phyloP scores from a whole-genome alignment of 2,329 filamentous ascomycete genomes.

The Drechslera avenae region DNA sequence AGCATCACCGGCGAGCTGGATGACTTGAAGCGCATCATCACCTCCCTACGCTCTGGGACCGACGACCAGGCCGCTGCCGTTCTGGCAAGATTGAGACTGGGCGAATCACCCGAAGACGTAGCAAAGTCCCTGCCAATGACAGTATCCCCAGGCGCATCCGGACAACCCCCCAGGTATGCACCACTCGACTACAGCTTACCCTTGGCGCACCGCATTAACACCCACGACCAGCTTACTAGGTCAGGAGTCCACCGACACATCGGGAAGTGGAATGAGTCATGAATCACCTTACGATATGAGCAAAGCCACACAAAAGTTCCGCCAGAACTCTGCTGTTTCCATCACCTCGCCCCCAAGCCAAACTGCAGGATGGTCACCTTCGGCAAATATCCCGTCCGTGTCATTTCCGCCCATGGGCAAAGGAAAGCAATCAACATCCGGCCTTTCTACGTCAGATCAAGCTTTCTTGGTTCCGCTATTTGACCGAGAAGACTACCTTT shows the following conservation, averaged over 20 bases:
- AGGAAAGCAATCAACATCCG: slow-evolving; percentile 13
- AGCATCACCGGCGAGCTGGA: slow-evolving; percentile 24
- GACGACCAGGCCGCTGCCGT: slow-evolving; percentile 28
- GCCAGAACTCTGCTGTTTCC: slow-evolving; percentile 15
- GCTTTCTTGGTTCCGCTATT: slow-evolving; percentile 25
- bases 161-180: slow-evolving; percentile 26
- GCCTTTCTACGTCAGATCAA: neutral
- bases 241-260: slow-evolving; percentile 24
- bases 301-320: slow-evolving; percentile 2
- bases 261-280: slow-evolving; percentile 19
- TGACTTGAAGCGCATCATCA: slow-evolving; percentile 30
- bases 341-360: slow-evolving; percentile 16
- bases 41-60: slow-evolving; percentile 23
- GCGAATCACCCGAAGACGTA: slow-evolving; percentile 27
- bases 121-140: slow-evolving; percentile 23
- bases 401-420: slow-evolving; percentile 7
- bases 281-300: slow-evolving; percentile 16
- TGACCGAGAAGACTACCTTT: slow-evolving; percentile 29
- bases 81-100: slow-evolving; percentile 26
- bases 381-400: slow-evolving; percentile 7
- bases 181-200: slow-evolving; percentile 2
- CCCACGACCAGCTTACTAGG: slow-evolving; percentile 24
- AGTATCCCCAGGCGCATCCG: slow-evolving; percentile 7
- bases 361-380: slow-evolving; percentile 9
- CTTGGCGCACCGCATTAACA: slow-evolving; percentile 15